Evolutionary conservation across 2,329 filamentous ascomycete genomes (phyloP).

Genomic region (Colletotrichum viniferum): DNA sequence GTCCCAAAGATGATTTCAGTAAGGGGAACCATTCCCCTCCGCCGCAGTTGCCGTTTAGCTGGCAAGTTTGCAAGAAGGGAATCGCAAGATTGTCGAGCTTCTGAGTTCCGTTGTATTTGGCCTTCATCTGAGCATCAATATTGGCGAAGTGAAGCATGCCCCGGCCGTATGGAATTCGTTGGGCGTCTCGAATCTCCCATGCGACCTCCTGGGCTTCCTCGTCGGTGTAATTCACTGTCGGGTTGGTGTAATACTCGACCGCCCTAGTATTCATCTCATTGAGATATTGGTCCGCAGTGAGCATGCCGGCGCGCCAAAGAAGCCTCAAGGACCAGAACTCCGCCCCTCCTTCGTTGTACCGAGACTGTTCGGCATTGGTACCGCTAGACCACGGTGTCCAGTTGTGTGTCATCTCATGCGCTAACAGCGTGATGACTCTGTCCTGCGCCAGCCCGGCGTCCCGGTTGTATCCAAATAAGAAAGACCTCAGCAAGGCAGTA

Average conservation of each 20-base stretch:
- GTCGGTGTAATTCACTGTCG: neutral
- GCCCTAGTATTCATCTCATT: neutral
- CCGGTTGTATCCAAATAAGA: neutral
- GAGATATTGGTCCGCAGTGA: neutral
- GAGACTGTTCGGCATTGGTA: neutral
- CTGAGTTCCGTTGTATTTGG: neutral
- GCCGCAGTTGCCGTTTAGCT: neutral
- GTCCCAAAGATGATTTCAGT: neutral
- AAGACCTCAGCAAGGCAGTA: neutral
- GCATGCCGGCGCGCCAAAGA: neutral
- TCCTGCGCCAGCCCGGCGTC: neutral
- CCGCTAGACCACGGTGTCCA: neutral
- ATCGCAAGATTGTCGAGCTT: neutral
- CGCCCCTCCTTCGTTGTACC: neutral
- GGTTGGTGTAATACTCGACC: neutral
- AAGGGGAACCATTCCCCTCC: neutral
- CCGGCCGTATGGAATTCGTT: neutral
- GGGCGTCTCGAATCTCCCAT: neutral
- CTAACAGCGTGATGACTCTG: neutral
- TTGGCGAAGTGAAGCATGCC: neutral
- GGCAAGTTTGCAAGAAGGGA: neutral
- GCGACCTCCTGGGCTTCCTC: neutral
- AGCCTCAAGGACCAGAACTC: constrained; percentile 7
- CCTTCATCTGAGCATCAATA: neutral
- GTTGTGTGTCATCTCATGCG: constrained; percentile 1